These are phyloP conservation scores for Globisporangium cederbergense DNA, from an alignment of 352 stramenopile species.

Conservation along the genomic window DNA sequence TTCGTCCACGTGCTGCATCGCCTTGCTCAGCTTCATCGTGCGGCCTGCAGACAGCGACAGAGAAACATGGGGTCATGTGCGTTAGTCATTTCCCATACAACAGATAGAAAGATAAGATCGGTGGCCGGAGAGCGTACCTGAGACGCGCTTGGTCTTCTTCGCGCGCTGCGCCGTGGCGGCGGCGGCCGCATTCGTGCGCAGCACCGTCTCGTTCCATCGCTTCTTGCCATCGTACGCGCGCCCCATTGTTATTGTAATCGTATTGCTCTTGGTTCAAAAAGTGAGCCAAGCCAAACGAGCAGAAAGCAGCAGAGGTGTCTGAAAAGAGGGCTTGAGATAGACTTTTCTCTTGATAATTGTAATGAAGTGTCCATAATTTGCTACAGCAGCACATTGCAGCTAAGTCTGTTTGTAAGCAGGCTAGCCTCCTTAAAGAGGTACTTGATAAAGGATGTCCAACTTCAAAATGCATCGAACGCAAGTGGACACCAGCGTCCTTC, in stretches of 20 bases:
- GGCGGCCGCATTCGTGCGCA: slow-evolving; percentile 34
- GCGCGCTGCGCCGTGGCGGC: slow-evolving; percentile 4
- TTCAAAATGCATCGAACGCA: no score
- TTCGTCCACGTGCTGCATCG: slow-evolving; percentile 80
- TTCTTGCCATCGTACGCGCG: slow-evolving; percentile 81
- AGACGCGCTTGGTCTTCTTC: slow-evolving; percentile 54
- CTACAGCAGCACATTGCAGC: no score
- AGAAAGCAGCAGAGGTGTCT: no score
- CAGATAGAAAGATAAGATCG: not conserved
- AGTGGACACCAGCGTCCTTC: no score
- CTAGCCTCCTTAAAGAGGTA: no score
- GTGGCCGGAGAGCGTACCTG: slow-evolving; percentile 26
- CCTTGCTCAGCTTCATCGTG: slow-evolving; percentile 73
- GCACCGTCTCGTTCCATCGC: slow-evolving; percentile 81
- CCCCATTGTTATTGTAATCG: slow-evolving; percentile 41
- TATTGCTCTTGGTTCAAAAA: not conserved
- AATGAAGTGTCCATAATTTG: no score
- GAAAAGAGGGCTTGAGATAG: no score
- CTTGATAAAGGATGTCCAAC: no score
- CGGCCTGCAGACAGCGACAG: slow-evolving; percentile 33
- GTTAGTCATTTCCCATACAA: not conserved
- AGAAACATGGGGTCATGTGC: not conserved
- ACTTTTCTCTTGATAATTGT: no score
- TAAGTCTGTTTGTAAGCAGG: no score
- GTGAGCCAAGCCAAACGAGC: not conserved